Conservation (phyloP, 495 filamentous ascomycete genomes). For the Neurospora tetrasperma region DNA sequence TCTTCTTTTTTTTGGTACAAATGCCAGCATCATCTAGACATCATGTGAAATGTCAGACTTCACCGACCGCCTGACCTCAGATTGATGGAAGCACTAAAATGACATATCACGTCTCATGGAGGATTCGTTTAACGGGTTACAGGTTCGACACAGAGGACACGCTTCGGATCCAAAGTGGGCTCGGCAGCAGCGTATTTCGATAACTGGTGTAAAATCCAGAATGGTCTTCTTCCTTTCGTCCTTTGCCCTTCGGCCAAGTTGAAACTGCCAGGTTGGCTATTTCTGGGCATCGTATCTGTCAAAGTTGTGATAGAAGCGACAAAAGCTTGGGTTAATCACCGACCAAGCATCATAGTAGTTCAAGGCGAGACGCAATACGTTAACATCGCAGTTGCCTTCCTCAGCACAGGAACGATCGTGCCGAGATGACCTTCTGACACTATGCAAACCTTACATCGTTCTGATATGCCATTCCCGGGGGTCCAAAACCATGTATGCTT, state of each 20-base stretch:
- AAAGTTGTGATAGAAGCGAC: not conserved
- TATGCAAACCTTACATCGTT: not conserved
- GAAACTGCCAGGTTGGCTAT: not conserved
- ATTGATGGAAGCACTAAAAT: not conserved
- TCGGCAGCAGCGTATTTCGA: not conserved
- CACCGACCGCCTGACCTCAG: not conserved
- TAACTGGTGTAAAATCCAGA: not conserved
- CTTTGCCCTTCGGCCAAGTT: not conserved
- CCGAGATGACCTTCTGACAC: not conserved
- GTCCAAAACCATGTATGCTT: not conserved
- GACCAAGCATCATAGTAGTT: not conserved
- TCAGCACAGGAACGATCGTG: not conserved
- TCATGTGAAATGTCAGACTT: not conserved
- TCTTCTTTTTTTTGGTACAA: not conserved
- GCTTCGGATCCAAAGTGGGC: not conserved
- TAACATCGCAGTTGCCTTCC: not conserved
- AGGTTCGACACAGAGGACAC: not conserved
- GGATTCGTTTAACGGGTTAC: not conserved
- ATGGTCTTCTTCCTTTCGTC: not conserved
- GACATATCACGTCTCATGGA: not conserved
- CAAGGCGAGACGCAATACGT: not conserved
- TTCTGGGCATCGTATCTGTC: not conserved
- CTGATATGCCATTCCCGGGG: not conserved
- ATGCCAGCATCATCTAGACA: not conserved
- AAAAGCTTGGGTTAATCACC: not conserved